Base-by-base conservation (phyloP, 768 basidiomycete species). In the Lactifluus pinguis region DNA sequence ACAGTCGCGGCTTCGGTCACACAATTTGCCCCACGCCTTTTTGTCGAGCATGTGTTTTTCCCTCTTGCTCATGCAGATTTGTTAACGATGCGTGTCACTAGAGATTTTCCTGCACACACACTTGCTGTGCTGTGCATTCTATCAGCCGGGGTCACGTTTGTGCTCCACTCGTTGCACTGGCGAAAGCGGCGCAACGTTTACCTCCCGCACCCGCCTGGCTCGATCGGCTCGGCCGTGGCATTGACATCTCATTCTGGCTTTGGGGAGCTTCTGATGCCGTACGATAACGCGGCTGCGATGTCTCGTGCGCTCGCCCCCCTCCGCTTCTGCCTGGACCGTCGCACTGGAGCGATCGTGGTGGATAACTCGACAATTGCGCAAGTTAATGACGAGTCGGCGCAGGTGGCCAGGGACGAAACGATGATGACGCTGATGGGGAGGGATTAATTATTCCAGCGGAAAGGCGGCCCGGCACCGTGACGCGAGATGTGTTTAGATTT, bases 11-110 rank as follows among this genome's bases (percentile, higher is more conserved):
- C 79, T 7, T 59, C 68, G 34, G 64, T 82, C 45, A 76, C 73
- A 3, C 75, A 76, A 6, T 64, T 79, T 11, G 66, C 75, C 15
- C 77, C 80, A 21, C 76, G 84, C 29, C 71, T 89, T 51, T 77
- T 75, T 64, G 72, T 89, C 39, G 80, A 86, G 86, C 87, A 67
- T 51, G 83, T 74, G 29, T 38, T 57, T 39, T n/a, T 21, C 9
- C 44, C 17, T 55, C 15, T 47, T 14, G 4, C 19, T 55, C 44
- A 6, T 13, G 6, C 10, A 19, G 19, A 54, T 34, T 34, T 25
- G 34, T 36, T 44, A 44, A 50, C 63, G 64, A 29, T 10, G 6
- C 25, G 17, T 49, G 14, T 48, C 56, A 19, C 44, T 10, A 44
- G 44, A 9, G 6, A 2, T 15, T 1, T 44, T 19, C 44, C 44